Percentiles rank a stretch among this genome's conserved stretches.
These are phyloP conservation scores for Ilex asprella DNA, from an alignment of 257 asterid species.

Conservation along the genomic window DNA sequence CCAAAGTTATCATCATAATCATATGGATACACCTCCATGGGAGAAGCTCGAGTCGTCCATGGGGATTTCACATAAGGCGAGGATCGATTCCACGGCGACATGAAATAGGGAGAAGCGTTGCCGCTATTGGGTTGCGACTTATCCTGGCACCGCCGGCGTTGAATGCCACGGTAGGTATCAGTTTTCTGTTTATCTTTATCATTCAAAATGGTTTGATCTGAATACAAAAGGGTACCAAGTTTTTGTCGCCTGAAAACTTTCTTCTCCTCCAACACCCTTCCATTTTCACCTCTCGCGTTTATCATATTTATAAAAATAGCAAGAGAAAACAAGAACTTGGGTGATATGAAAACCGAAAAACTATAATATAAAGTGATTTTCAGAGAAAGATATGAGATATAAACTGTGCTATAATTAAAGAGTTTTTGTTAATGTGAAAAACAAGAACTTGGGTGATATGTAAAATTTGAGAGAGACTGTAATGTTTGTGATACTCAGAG, in stretches of 20 bases:
- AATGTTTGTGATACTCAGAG: background rate
- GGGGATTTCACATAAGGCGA: constrained; percentile 73
- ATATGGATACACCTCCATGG: background rate
- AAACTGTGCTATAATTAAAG: too few relatives aligned
- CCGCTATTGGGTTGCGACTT: constrained; percentile 34
- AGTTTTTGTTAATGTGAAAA: too few relatives aligned
- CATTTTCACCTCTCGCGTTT: constrained; percentile 10
- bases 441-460: too few relatives aligned
- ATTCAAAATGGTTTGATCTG: constrained; percentile 24
- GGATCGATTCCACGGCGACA: constrained; percentile 77
- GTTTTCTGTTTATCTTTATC: constrained; percentile 19
- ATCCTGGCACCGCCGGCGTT: background rate
- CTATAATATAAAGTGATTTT: too few relatives aligned
- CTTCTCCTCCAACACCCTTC: constrained; percentile 20
- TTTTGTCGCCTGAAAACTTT: constrained; percentile 32
- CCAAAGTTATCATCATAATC: background rate
- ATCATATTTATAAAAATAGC: constrained; percentile 15
- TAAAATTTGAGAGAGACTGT: too few relatives aligned
- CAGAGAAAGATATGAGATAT: too few relatives aligned
- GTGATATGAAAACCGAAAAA: too few relatives aligned
- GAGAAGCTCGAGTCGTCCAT: constrained; percentile 42
- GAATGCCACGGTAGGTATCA: constrained; percentile 3
- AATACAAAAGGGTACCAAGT: constrained; percentile 33
- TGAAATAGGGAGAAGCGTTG: constrained; percentile 44
- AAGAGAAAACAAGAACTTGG: background rate